Evolutionary conservation across 1,284 basidiomycete genomes (phyloP), one percentile per base, ranked within the genome.

Genomic region (Ganoderma resinaceum): DNA sequence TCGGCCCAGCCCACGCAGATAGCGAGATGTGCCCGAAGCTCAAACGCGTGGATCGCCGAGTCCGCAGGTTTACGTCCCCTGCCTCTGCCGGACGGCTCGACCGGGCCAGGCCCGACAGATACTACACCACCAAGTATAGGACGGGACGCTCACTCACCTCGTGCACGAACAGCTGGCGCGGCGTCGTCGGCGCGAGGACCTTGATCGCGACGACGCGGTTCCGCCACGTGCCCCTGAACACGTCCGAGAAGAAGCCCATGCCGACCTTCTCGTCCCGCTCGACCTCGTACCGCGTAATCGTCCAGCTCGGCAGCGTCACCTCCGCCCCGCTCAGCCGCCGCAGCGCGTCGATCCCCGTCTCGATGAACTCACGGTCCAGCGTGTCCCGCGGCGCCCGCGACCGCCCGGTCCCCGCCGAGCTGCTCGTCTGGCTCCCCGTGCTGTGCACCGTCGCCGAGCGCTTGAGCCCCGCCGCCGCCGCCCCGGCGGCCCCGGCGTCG

Each of bases 211-310:
- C 91, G 0, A 81, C 82, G n/a, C 81, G 81, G 12, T 80, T 82
- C 26, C 84, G 82, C 91, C 91, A 93, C 20, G 80, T 85, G 2
- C 91, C 91, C 18, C 82, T 83, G 76, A 90, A 92, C 5, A 93
- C 91, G 69, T 91, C 87, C 26, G 88, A 89, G 79, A 92, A 91
- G 80, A 86, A 89, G 0, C 91, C 91, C 20, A 87, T 74, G 4
- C 91, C 90, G 69, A 93, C 87, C 78, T 87, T 88, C 70, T 81
- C 78, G 62, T 89, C 88, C 3, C 87, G 83, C 71, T 88, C 86
- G 26, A 92, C 85, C 78, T 92, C 91, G 73, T 89, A 91, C 63
- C 87, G 75, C 14, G 91, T 93, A 73, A 93, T 93, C 2, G 91
- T 92, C 91, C 91, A 93, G 70, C 82, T 86, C 0, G 92, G 91